phyloP scores from a whole-genome alignment of 2,329 filamentous ascomycete genomes.

The Trichoderma harzianum region DNA sequence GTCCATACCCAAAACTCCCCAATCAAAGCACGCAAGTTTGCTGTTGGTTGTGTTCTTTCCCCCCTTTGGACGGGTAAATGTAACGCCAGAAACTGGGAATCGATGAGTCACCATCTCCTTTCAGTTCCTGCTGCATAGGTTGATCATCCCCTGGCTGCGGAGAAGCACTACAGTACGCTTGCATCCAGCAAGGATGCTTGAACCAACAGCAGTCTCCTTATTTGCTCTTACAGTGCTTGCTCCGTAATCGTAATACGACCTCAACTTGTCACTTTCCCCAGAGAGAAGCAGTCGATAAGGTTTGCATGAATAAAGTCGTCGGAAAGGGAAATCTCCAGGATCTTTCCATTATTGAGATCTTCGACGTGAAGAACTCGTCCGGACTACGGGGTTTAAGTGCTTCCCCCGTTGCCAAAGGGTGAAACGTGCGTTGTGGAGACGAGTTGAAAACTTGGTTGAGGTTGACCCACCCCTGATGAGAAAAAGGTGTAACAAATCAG shows the following conservation, averaged over 20 bases:
- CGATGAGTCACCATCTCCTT: not conserved
- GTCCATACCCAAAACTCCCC: not conserved
- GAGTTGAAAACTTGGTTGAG: not conserved
- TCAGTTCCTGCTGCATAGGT: not conserved
- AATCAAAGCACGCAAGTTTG: not conserved
- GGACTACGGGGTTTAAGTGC: not conserved
- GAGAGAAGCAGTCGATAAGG: not conserved
- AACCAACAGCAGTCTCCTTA: not conserved
- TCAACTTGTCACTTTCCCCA: not conserved
- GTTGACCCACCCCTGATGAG: not conserved
- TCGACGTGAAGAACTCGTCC: not conserved
- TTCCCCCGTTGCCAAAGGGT: not conserved
- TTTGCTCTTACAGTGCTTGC: not conserved
- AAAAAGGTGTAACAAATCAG: not conserved
- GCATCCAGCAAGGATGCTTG: not conserved
- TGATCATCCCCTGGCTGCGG: not conserved
- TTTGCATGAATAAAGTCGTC: not conserved
- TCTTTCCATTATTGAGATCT: not conserved
- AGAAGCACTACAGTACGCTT: not conserved
- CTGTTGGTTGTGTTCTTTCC: not conserved
- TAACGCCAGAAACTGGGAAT: not conserved
- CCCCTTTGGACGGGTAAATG: not conserved
- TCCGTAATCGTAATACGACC: not conserved
- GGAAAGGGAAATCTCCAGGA: not conserved
- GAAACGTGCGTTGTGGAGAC: not conserved